Percentiles rank a stretch among this genome's conserved stretches.
Evolutionary conservation across 2,329 filamentous ascomycete genomes (phyloP).

Genomic region (Cercospora sesami): DNA sequence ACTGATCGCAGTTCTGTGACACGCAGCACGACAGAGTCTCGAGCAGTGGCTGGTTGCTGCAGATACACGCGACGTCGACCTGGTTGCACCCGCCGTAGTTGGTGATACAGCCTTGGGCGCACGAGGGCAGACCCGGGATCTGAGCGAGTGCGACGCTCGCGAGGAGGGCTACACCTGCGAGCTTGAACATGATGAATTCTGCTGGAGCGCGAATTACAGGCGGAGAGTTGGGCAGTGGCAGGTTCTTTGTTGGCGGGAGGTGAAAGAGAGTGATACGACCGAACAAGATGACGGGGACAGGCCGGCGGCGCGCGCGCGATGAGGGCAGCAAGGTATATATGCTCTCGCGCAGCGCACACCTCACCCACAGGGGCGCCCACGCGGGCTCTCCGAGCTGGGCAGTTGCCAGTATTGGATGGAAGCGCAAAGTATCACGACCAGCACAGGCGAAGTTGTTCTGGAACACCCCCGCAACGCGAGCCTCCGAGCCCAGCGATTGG

Average conservation of each 20-base stretch:
- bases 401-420: neutral
- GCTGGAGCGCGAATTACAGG: neutral
- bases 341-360: neutral
- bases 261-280: neutral
- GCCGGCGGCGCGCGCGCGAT: neutral
- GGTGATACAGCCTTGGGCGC: slow-evolving; percentile 41
- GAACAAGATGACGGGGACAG: neutral
- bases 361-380: neutral
- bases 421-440: neutral
- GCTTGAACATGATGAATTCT: slow-evolving; percentile 25
- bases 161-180: slow-evolving; percentile 26
- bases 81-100: slow-evolving; percentile 42
- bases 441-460: neutral
- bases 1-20: slow-evolving; percentile 35
- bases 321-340: neutral
- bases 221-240: neutral
- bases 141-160: slow-evolving; percentile 25
- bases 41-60: slow-evolving; percentile 42
- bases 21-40: slow-evolving; percentile 46
- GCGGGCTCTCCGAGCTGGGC: neutral
- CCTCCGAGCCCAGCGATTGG: neutral
- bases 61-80: slow-evolving; percentile 47
- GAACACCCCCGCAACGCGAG: neutral
- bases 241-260: neutral
- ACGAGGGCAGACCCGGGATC: slow-evolving; percentile 32